A percentile compares a stretch with the other conserved stretches of the same genome.
These are phyloP conservation scores for Paramecium sexaurelia DNA, from an alignment of 73 alveolate genomes.

Conservation along the genomic window DNA sequence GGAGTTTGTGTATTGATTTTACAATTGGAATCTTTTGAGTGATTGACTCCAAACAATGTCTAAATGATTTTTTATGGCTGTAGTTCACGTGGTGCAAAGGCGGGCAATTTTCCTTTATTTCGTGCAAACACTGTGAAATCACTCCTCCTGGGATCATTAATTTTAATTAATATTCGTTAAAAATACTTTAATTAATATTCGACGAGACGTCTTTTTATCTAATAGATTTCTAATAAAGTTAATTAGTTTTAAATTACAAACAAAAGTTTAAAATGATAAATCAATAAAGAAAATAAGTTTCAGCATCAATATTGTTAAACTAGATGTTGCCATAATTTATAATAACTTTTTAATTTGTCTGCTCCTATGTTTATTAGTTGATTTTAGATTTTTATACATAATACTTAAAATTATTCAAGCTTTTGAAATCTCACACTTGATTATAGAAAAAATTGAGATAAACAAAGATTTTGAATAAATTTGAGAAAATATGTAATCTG, in stretches of 20 bases:
- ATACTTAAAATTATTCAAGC: no score
- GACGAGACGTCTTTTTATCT: not conserved
- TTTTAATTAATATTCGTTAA: not conserved
- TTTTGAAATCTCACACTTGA: no score
- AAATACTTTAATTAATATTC: not conserved
- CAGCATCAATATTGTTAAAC: no score
- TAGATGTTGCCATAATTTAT: no score
- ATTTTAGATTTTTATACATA: no score
- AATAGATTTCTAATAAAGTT: not conserved
- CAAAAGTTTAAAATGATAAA: not conserved
- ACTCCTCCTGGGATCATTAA: not conserved
- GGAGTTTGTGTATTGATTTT: not conserved
- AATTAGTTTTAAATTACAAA: not conserved
- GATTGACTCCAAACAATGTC: not conserved
- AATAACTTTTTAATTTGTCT: no score
- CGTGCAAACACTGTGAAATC: not conserved
- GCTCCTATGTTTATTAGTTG: no score
- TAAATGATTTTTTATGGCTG: not conserved
- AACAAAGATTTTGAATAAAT: no score
- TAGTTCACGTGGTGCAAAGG: not conserved
- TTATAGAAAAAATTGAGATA: no score
- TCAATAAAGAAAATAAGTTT: not conserved
- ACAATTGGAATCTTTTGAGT: not conserved
- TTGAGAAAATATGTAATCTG: no score
- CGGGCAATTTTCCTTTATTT: not conserved